Evolutionary conservation across 2,329 filamentous ascomycete species (phyloP), one percentile per base, ranked within the genome.

Genomic region (Exophiala dermatitidis): DNA sequence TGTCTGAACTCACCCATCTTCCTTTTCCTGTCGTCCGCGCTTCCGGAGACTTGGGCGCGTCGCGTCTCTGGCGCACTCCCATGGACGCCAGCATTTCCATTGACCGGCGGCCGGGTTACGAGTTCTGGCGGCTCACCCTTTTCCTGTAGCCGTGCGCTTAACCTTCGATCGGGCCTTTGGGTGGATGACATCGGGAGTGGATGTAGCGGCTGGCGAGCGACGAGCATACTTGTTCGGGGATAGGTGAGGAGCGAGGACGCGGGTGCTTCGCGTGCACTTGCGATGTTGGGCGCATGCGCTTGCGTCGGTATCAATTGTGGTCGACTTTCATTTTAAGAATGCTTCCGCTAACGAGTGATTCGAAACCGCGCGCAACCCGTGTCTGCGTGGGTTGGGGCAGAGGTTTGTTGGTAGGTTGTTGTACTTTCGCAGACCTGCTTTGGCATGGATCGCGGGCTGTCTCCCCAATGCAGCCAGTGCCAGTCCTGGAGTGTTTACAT

Each of bases 1-100:
- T 19, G 43, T 6, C 4, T 12, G 19, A 5, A 68, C 73, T 68
- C 63, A 76, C 73, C 66, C 57, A 69, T 68, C 61, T 74, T 74
- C 45, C 73, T 65, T 62, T 75, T 76, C 60, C 61, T 68, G 12
- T 63, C 62, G 29, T 64, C 60, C 26, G 40, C 54, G 44, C 38
- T 40, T 58, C 63, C 51, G 46, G 50, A 63, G 46, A 62, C 60
- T 60, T 64, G 63, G 29, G 30, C 43, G n/a, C 34, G 46, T 28
- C 40, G 26, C 38, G 48, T 54, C n/a, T 59, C 50, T 29, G 46
- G 46, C 44, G 50, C 50, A 30, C 48, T 52, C 33, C 50, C 64
- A 4, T 34, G 50, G 34, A 59, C 55, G 42, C 60, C 61, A 34
- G 43, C 51, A 41, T 47, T 48, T 32, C 49, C 38, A 34, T 52